Conservation (phyloP, 495 filamentous ascomycete species). For the Penicillium antarcticum region DNA sequence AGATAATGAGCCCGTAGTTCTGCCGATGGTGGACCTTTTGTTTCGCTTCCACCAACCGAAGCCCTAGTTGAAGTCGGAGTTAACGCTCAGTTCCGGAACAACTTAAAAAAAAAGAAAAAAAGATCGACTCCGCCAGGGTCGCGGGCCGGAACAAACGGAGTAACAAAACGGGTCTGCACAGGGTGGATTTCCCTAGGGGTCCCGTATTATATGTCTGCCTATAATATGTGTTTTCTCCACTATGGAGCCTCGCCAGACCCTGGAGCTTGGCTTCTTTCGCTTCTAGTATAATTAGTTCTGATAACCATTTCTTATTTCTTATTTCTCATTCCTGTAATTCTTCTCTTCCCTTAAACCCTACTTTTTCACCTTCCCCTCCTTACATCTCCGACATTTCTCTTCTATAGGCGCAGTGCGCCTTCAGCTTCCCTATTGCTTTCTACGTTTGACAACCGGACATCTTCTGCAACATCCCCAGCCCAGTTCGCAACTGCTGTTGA, state of each 20-base stretch:
- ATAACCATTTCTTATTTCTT: conserved; percentile 7
- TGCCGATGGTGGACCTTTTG: conserved; percentile 14
- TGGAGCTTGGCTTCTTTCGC: conserved; percentile 27
- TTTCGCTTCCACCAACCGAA: conserved; percentile 27
- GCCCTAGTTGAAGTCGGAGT: conserved; percentile 23
- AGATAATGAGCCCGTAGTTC: conserved; percentile 15
- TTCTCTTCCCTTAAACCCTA: conserved; percentile 9
- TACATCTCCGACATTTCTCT: conserved; percentile 2
- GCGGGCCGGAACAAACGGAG: conserved; percentile 27
- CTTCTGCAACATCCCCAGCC: conserved; percentile 20
- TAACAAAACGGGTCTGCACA: conserved; percentile 28
- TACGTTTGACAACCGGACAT: conserved; percentile 14
- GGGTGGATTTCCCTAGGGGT: conserved; percentile 25
- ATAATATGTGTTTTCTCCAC: conserved; percentile 1
- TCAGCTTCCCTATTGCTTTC: conserved; percentile 11
- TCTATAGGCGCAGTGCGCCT: neutral
- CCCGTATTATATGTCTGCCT: conserved; percentile 4
- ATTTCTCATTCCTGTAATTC: conserved; percentile 1
- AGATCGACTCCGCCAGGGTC: conserved; percentile 19
- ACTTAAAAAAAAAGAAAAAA: neutral
- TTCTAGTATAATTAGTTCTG: conserved; percentile 20
- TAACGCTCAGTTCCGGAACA: neutral
- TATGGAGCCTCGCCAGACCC: conserved; percentile 23
- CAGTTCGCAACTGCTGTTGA: conserved; percentile 33
- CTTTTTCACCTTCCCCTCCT: conserved; percentile 1